These are phyloP conservation scores for Hanseniaspora clermontiae DNA, from an alignment of 805 yeast species.

Conservation along the genomic window DNA sequence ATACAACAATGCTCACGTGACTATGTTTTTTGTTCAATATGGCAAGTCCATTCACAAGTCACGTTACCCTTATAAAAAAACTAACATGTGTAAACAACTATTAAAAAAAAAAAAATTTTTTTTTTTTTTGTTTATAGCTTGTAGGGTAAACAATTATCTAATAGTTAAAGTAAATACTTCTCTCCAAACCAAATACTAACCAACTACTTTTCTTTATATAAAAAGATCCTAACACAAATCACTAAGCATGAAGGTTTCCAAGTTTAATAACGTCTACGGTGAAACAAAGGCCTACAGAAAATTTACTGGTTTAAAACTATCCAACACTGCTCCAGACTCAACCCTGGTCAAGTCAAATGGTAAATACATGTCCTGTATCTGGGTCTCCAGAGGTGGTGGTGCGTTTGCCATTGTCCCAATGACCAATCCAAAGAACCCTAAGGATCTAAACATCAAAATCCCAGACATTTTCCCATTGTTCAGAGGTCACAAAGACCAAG, in stretches of 20 bases:
- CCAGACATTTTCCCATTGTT: slow-evolving; percentile 89
- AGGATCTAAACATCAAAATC: slow-evolving; percentile 68
- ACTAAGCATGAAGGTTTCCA: slow-evolving; percentile 57
- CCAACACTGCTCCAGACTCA: slow-evolving; percentile 94
- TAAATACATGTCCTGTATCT: slow-evolving; percentile 69
- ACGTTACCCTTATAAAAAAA: too few species aligned
- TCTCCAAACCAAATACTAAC: neutral
- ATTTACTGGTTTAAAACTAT: slow-evolving; percentile 45
- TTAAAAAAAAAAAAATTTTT: too few species aligned
- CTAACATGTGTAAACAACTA: too few species aligned
- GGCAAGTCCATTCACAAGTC: too few species aligned
- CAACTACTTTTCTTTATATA: neutral
- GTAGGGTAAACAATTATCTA: too few species aligned
- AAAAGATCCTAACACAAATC: too few species aligned
- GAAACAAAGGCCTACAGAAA: slow-evolving; percentile 50
- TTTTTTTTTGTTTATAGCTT: too few species aligned
- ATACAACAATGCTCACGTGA: too few species aligned
- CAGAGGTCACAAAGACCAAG: slow-evolving; percentile 92
- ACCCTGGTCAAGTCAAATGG: slow-evolving; percentile 81
- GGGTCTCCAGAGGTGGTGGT: slow-evolving; percentile 96
- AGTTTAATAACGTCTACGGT: slow-evolving; percentile 91
- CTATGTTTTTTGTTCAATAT: too few species aligned
- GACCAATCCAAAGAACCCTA: slow-evolving; percentile 13
- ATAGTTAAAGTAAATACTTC: too few species aligned
- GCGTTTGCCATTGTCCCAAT: slow-evolving; percentile 91